A percentile compares a stretch with the other conserved stretches of the same genome.
These are phyloP conservation scores for Solanum chilense DNA, from an alignment of 257 asterid genomes.

Conservation along the genomic window DNA sequence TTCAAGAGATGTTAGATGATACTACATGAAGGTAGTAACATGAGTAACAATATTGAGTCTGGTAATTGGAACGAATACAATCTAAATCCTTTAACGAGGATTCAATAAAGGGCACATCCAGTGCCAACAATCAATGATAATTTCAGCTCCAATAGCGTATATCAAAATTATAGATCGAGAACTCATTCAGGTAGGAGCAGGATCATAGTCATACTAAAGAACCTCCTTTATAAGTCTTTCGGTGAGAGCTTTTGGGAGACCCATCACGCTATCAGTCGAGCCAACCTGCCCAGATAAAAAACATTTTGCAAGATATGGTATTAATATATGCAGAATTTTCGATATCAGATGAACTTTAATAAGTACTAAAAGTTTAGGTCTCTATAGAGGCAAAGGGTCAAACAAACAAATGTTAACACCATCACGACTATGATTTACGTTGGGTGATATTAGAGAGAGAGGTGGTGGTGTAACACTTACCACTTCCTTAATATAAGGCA, in stretches of 20 bases:
- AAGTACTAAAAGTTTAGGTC: background rate
- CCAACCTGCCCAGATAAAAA: conserved; percentile 45
- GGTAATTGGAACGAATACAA: background rate
- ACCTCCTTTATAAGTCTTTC: conserved; percentile 61
- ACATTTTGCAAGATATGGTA: background rate
- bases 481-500: conserved; percentile 64
- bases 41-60: background rate
- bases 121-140: background rate
- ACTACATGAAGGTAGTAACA: background rate
- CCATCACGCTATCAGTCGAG: conserved; percentile 90
- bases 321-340: background rate
- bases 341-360: background rate
- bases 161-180: background rate
- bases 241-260: conserved; percentile 73
- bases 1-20: background rate
- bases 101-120: background rate
- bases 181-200: background rate
- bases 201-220: conserved; percentile 17
- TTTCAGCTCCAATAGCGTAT: background rate
- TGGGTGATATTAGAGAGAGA: background rate
- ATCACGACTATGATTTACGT: background rate
- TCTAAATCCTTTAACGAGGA: background rate
- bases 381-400: background rate
- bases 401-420: background rate
- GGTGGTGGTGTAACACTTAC: conserved; percentile 4